Evolutionary conservation across 257 asterid species (phyloP), one percentile per base, ranked within the genome.

Genomic region (Fraxinus quadrangulata): DNA sequence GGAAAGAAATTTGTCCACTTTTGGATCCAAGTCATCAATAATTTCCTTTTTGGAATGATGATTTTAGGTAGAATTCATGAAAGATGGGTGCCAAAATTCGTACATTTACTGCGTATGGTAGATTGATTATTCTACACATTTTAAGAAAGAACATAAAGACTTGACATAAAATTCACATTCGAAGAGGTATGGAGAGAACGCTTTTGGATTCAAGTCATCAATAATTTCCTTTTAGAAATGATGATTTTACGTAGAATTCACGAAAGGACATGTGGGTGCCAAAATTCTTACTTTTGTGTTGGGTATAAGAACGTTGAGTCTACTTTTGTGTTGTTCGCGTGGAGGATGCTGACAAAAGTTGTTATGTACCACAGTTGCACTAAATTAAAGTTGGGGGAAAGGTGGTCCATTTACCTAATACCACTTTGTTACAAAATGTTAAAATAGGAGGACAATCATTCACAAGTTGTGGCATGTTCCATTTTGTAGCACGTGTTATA

Each of bases 271-370:
- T 65, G 80, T 37, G 80, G n/a, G 12, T n/a, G 26, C 70, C 51
- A 74, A 67, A 67, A 61, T 1, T 30, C 28, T 5, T 6, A 31
- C 34, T n/a, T 72, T 63, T 31, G 90, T 84, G 90, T 65, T 2
- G 23, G 24, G 77, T 61, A 36, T 71, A 84, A 33, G 84, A 47
- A 67, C 65, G 78, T 77, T 12, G 59, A 71, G 79, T 33, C 75
- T 77, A 75, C 75, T 31, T 37, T 6, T 72, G 88, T 83, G 89
- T 47, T 30, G 0, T 42, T 24, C 81, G 67, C 85, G 86, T 85
- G 87, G 81, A 16, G 12, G 40, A 36, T 47, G 14, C 59, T 16
- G 11, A 36, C 67, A 61, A 1, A 11, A 6, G 6, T 37, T 47
- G 54, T 70, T 34, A 16, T 67, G 59, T 51, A 79, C 67, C 80